These are phyloP conservation scores for Aspergillus sp. DNA, from an alignment of 2,329 filamentous ascomycete genomes.

Conservation along the genomic window DNA sequence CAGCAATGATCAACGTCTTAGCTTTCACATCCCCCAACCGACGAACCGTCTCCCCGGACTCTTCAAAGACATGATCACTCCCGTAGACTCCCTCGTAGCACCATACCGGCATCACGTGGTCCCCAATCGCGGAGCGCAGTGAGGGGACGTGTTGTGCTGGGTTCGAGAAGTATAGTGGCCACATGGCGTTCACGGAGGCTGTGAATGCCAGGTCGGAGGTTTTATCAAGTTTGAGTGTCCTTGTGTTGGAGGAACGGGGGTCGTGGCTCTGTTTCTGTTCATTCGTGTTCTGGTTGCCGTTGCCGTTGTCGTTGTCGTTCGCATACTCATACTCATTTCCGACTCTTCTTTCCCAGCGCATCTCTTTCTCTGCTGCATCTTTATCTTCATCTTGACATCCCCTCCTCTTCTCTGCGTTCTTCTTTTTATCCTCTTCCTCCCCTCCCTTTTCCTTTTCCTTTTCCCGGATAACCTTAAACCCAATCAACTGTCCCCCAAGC, in stretches of 20 bases:
- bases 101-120: conserved; percentile 11
- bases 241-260: not conserved
- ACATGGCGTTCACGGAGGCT: conserved; percentile 12
- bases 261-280: not conserved
- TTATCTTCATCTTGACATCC: not conserved
- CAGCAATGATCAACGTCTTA: conserved; percentile 27
- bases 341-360: too few species aligned
- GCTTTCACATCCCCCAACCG: conserved; percentile 21
- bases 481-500: conserved; percentile 22
- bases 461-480: not conserved
- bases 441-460: not conserved
- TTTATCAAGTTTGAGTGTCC: not conserved
- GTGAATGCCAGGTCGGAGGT: conserved; percentile 21
- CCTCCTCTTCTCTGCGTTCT: too few species aligned
- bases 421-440: not conserved
- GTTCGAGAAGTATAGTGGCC: conserved; percentile 26
- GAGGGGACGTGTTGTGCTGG: conserved; percentile 14
- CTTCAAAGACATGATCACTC: conserved; percentile 9
- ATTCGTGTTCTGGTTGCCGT: not conserved
- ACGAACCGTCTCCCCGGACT: conserved; percentile 18
- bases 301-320: too few species aligned
- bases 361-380: not conserved
- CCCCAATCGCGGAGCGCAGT: conserved; percentile 16
- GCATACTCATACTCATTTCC: too few species aligned
- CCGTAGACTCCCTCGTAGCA: conserved; percentile 12